A percentile compares a stretch with the other conserved stretches of the same genome.
Evolutionary conservation across 805 yeast genomes (phyloP).

Genomic region (Schwanniomyces vanrijiae): DNA sequence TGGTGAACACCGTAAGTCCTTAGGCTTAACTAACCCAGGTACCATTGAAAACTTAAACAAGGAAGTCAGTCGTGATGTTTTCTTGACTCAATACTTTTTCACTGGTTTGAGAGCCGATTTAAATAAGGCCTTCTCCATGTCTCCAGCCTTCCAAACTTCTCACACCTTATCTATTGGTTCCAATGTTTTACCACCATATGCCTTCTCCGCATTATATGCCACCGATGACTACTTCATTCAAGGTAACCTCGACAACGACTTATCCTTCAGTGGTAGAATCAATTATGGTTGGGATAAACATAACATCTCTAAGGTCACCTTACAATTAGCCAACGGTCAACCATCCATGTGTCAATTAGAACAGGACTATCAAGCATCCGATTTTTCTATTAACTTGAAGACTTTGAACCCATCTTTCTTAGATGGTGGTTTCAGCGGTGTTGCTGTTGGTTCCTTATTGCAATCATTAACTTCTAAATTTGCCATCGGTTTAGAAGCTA

Average conservation of each 20-base stretch:
- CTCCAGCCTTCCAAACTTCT: conserved; percentile 95
- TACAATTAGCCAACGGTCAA: conserved; percentile 86
- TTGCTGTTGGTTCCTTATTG: conserved; percentile 84
- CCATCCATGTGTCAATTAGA: conserved; percentile 94
- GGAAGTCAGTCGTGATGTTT: conserved; percentile 93
- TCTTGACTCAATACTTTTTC: conserved; percentile 84
- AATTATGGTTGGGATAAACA: conserved; percentile 87
- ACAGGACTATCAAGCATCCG: conserved; percentile 91
- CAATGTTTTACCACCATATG: conserved; percentile 82
- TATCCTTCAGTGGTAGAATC: conserved; percentile 81
- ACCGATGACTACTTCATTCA: conserved; percentile 82
- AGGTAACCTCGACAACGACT: conserved; percentile 88
- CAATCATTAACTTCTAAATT: conserved; percentile 85
- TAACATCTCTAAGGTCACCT: conserved; percentile 77
- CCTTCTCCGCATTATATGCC: conserved; percentile 87
- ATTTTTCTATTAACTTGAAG: conserved; percentile 86
- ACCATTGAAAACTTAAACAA: conserved; percentile 89
- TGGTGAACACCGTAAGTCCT: conserved; percentile 73
- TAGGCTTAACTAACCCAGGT: conserved; percentile 89
- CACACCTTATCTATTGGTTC: conserved; percentile 92
- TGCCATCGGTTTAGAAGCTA: conserved; percentile 88
- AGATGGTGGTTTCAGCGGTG: conserved; percentile 77
- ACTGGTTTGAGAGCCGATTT: conserved; percentile 96
- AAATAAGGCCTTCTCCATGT: conserved; percentile 84
- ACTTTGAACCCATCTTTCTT: conserved; percentile 83